Base-by-base conservation (phyloP, 345 rosid species). In the Gossypium stocksii region DNA sequence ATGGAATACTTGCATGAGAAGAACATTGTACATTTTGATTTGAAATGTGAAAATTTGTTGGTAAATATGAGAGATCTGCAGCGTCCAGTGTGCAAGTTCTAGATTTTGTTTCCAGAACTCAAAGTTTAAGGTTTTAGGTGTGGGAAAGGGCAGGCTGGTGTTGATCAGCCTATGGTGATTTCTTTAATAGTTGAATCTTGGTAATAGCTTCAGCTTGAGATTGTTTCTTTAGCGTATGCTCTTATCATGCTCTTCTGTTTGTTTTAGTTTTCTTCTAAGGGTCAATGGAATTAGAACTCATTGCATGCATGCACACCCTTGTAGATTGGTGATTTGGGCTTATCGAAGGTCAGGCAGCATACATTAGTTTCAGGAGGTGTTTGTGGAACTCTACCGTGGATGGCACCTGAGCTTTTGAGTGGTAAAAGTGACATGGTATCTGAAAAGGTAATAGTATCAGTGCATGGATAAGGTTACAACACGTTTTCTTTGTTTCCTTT, bases 21-120 rank as follows among this genome's bases (percentile, higher is more conserved):
- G 85, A 91, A 91, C 83, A 91, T 93, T 68, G 99, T 95, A 66
- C 99, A 95, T 85, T 95, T 95, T 68, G 98, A 95, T 89, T 78
- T 95, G 80, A 95, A 95, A 86, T 93, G 99, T 70, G 99, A 93
- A 81, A 95, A 95, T 78, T 90, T 95, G 78, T 82, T 93, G 23
- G 99, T 95, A 74, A 95, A 95, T 84, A 95, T 95, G 99, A 89
- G 98, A 85, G 98, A 95, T 82, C 98, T 98, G 10, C 99, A 95
- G 76, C 88, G 98, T 63, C 99, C 99, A 38, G 83, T 95, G 70
- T 95, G 99, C 87, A 95, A 93, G 99, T 49, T 29, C 71, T 57
- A 45, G 43, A 23, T n/a, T 41, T 56, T 52, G 54, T 58, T 67
- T 72, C 58, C 23, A 10, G n/a, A 44, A 64, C 17, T 70, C 65